These are phyloP conservation scores for Leucocoprinus sp. DNA, from an alignment of 768 basidiomycete species.

Conservation along the genomic window DNA sequence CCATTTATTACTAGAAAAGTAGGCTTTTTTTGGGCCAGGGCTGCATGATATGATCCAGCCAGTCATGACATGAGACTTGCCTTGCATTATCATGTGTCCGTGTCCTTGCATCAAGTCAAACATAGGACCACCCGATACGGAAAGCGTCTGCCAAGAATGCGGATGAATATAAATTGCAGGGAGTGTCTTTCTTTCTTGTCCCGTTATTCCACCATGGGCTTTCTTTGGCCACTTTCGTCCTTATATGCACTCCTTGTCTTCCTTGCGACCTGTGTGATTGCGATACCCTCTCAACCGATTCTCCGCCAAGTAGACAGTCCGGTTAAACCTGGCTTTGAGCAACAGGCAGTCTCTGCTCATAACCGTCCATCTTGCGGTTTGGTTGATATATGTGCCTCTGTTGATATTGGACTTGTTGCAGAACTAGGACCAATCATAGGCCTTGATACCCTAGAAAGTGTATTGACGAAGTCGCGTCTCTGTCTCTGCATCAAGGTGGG, in stretches of 20 bases:
- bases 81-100: too few species aligned
- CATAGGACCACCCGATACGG: too few species aligned
- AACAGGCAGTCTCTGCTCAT: conserved; percentile 16
- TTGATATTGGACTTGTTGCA: conserved; percentile 19
- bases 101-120: too few species aligned
- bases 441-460: conserved; percentile 16
- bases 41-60: too few species aligned
- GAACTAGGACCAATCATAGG: conserved; percentile 17
- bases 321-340: conserved; percentile 13
- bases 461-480: conserved; percentile 20
- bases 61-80: too few species aligned
- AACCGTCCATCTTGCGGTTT: conserved; percentile 22
- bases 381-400: conserved; percentile 25
- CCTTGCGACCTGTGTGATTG: conserved; percentile 10
- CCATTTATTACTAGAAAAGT: too few species aligned
- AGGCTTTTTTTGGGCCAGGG: too few species aligned
- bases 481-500: conserved; percentile 35
- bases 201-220: conserved; percentile 19
- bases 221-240: conserved; percentile 16
- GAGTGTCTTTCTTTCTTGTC: too few species aligned
- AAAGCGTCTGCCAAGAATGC: too few species aligned
- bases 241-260: conserved; percentile 14
- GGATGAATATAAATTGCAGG: too few species aligned
- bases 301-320: conserved; percentile 14
- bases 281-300: conserved; percentile 17